These are phyloP conservation scores for Sordaria brevicollis DNA, from an alignment of 495 filamentous ascomycete genomes.

Conservation along the genomic window DNA sequence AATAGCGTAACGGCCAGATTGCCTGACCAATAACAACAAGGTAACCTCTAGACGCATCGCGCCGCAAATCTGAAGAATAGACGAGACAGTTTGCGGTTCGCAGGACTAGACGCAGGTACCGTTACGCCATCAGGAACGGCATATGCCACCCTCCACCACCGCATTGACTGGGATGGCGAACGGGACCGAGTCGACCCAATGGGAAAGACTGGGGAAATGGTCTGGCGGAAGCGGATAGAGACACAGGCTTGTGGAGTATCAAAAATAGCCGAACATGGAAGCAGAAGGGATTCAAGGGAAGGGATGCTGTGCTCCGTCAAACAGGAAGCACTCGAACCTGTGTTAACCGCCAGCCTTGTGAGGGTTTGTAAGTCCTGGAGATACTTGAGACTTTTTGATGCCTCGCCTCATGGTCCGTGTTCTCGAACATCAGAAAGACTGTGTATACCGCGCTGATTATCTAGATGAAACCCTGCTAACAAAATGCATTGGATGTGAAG, in stretches of 20 bases:
- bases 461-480: not conserved
- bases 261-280: conserved; percentile 7
- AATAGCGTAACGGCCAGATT: not conserved
- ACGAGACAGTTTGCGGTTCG: not conserved
- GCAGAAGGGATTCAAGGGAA: too few relatives aligned
- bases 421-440: not conserved
- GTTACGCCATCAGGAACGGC: not conserved
- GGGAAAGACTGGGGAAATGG: not conserved
- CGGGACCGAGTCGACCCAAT: not conserved
- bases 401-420: not conserved
- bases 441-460: not conserved
- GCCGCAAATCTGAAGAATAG: not conserved
- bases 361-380: not conserved
- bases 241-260: conserved; percentile 8
- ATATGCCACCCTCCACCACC: not conserved
- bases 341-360: conserved; percentile 16
- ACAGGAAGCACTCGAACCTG: not conserved
- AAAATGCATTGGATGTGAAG: not conserved
- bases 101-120: not conserved
- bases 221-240: conserved; percentile 13
- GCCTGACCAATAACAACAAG: not conserved
- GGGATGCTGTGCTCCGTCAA: not conserved
- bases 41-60: not conserved
- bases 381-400: not conserved
- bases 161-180: not conserved